Conservation (phyloP, 257 asterid genomes). For the Lantana camara region DNA sequence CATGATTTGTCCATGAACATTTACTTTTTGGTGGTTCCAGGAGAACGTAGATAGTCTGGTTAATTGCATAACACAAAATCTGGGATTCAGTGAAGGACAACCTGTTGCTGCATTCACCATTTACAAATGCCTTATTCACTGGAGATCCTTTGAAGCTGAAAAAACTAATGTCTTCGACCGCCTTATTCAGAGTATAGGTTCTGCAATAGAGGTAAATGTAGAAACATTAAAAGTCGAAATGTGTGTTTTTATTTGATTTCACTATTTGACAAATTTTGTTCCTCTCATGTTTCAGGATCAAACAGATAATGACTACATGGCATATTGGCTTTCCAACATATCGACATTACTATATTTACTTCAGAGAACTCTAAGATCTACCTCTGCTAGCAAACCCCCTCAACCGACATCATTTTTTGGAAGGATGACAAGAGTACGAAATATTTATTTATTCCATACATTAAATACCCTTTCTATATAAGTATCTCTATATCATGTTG, state of each 20-base stretch:
- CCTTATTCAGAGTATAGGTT: constrained; percentile 65
- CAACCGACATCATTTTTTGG: constrained; percentile 70
- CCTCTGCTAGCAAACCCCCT: constrained; percentile 48
- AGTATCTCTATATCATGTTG: background rate
- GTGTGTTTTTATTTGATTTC: constrained; percentile 6
- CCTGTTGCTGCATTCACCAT: constrained; percentile 76
- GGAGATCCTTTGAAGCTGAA: constrained; percentile 77
- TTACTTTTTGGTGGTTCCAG: constrained; percentile 39
- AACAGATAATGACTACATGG: constrained; percentile 50
- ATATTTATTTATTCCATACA: constrained; percentile 16
- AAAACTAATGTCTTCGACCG: constrained; percentile 71
- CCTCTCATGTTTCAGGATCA: constrained; percentile 48
- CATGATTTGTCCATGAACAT: constrained; percentile 7
- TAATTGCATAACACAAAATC: constrained; percentile 47
- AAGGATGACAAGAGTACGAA: constrained; percentile 57
- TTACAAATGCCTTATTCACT: constrained; percentile 66
- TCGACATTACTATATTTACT: constrained; percentile 60
- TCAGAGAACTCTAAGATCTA: constrained; percentile 55
- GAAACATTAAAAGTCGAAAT: background rate
- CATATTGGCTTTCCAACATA: constrained; percentile 78
- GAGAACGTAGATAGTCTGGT: constrained; percentile 57
- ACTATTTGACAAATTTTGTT: background rate
- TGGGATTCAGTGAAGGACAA: constrained; percentile 76
- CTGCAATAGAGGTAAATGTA: constrained; percentile 57
- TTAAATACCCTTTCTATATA: background rate